Evolutionary conservation across 768 basidiomycete genomes (phyloP).

Genomic region (Trametes maxima): DNA sequence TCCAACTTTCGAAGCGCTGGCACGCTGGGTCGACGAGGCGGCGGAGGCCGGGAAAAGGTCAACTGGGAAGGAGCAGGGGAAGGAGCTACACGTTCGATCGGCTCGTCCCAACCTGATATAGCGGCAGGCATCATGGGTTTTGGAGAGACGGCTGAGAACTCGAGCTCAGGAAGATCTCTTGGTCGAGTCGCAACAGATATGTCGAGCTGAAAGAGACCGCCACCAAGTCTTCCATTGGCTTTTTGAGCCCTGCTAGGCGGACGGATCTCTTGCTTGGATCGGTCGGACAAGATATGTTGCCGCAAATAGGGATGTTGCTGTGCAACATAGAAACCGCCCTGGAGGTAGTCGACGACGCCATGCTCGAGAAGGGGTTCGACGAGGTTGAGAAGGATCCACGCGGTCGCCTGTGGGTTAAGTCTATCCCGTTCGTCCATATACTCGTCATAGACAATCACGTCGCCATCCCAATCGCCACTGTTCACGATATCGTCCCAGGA

Average conservation of each 20-base stretch:
- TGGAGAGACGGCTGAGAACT: conserved; percentile 51
- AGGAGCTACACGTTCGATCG: conserved; percentile 47
- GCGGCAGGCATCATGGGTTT: conserved; percentile 58
- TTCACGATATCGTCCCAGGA: conserved; percentile 69
- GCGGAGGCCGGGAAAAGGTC: conserved; percentile 52
- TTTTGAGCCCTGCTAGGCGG: conserved; percentile 14
- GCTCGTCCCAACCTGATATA: conserved; percentile 40
- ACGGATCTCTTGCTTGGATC: conserved; percentile 4
- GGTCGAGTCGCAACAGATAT: conserved; percentile 54
- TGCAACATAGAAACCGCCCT: conserved; percentile 69
- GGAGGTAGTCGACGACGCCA: conserved; percentile 65
- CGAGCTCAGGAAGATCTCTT: conserved; percentile 59
- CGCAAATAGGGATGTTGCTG: conserved; percentile 58
- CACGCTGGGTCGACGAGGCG: conserved; percentile 60
- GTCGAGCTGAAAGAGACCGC: conserved; percentile 71
- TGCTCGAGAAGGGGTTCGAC: conserved; percentile 58
- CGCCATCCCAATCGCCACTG: conserved; percentile 67
- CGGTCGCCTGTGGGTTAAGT: conserved; percentile 53
- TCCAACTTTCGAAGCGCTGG: conserved; percentile 64
- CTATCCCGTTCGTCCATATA: conserved; percentile 72
- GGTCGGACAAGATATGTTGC: conserved; percentile 41
- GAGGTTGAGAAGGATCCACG: conserved; percentile 73
- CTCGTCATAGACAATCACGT: conserved; percentile 76
- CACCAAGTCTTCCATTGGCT: conserved; percentile 37
- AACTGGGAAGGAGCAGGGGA: conserved; percentile 72